These are phyloP conservation scores for Rhynchosporium agropyri DNA, from an alignment of 2,329 filamentous ascomycete genomes.

Conservation along the genomic window DNA sequence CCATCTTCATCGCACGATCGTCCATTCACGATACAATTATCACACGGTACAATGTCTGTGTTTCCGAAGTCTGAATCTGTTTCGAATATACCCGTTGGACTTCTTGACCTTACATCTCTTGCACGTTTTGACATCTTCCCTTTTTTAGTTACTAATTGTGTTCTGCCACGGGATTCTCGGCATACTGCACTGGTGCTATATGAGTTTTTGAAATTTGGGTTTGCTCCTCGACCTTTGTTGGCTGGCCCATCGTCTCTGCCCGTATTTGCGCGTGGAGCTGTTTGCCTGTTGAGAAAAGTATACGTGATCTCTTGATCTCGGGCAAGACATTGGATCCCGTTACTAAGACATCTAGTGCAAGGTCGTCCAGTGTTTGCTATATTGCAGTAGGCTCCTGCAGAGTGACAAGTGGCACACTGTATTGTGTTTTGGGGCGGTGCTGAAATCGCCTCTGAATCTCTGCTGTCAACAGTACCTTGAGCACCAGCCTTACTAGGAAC, in stretches of 20 bases:
- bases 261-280: neutral
- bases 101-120: neutral
- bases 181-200: neutral
- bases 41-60: neutral
- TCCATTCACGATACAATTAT: neutral
- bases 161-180: neutral
- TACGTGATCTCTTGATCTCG: neutral
- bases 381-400: neutral
- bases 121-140: neutral
- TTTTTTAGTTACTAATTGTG: neutral
- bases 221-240: neutral
- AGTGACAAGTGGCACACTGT: neutral
- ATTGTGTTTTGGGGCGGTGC: neutral
- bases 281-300: neutral
- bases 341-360: neutral
- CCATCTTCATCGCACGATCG: neutral
- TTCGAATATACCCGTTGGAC: neutral
- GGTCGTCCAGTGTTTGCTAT: neutral
- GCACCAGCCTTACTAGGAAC: too few species aligned
- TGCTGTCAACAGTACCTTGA: too few species aligned
- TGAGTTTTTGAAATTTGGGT: neutral
- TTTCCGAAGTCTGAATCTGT: neutral
- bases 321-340: neutral
- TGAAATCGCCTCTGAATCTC: too few species aligned
- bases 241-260: neutral